These are phyloP conservation scores for Daldinia vernicosa DNA, from an alignment of 495 filamentous ascomycete species.

Conservation along the genomic window DNA sequence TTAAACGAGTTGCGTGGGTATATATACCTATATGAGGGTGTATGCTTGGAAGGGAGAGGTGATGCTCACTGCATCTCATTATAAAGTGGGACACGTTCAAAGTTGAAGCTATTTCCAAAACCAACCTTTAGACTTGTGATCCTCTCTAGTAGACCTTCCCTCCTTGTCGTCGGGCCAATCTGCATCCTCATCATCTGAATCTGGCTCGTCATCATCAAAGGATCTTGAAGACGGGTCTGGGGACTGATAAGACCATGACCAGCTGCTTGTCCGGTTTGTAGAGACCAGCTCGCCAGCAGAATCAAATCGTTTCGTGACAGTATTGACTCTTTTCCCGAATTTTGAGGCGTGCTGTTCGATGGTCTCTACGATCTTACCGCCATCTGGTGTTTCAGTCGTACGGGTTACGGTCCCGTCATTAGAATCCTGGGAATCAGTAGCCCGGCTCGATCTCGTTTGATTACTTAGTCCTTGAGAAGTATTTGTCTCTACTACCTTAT, in stretches of 20 bases:
- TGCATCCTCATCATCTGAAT: constrained; percentile 5
- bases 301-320: constrained; percentile 25
- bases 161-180: neutral
- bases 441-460: neutral
- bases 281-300: constrained; percentile 33
- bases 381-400: constrained; percentile 33
- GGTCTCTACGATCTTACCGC: constrained; percentile 36
- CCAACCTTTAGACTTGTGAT: constrained; percentile 42
- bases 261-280: constrained; percentile 8
- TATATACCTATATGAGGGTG: neutral
- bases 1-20: constrained; percentile 8
- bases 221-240: neutral
- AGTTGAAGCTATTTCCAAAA: constrained; percentile 44
- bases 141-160: neutral
- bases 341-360: constrained; percentile 6
- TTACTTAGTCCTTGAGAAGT: neutral
- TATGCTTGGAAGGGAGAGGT: neutral
- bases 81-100: neutral
- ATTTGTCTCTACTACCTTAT: neutral
- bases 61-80: neutral
- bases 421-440: neutral
- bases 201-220: neutral
- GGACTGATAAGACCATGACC: constrained; percentile 12
- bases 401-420: constrained; percentile 14
- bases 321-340: constrained; percentile 18